Base-by-base conservation (phyloP, 352 stramenopile genomes). In the Phytophthora tubulina region DNA sequence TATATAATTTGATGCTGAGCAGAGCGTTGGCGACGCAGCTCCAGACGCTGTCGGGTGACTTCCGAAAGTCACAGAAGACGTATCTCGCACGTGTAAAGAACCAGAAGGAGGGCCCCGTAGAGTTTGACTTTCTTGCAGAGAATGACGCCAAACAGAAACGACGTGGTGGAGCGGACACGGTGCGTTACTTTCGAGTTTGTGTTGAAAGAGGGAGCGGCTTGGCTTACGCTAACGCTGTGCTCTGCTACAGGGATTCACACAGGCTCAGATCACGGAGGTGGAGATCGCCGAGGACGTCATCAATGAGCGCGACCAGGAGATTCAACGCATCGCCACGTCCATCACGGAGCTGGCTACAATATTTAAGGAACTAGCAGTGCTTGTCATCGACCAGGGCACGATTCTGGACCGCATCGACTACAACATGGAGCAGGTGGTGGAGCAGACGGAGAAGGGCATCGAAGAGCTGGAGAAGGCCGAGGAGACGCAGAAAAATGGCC, bases 321-420 rank as follows among this genome's bases (percentile, higher is more conserved):
- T 99, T 72, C 84, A 94, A 61, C 92, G 99, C 72, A 99, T 99
- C 81, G 98, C 98, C 21, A 97, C 98, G 67, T 99, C 91, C 48
- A 99, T 99, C 78, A 98, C 99, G 70, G 98, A 99, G 80, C 81
- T 99, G 15, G 97, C 97, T 39, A 93, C 94, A 55, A 99, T 99
- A 80, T 99, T 99, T 90, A 99, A 99, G 79, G 98, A 99, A 82
- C 84, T 99, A 9, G 97, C 97, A 0, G 97, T 99, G 51, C 88
- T 99, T 36, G 98, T 99, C 15, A 99, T 99, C 83, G 98, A 99
- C 82, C 98, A 99, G 80, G 98, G 98, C 62, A 99, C 98, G 27
- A 99, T 99, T 63, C 86, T 99, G 15, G 98, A 99, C 86, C 94
- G 98, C 35, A 99, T 99, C 80, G 98, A 99, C 85, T 99, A 99